These are phyloP conservation scores for Metschnikowia hibisci DNA, from an alignment of 805 yeast genomes.

Conservation along the genomic window DNA sequence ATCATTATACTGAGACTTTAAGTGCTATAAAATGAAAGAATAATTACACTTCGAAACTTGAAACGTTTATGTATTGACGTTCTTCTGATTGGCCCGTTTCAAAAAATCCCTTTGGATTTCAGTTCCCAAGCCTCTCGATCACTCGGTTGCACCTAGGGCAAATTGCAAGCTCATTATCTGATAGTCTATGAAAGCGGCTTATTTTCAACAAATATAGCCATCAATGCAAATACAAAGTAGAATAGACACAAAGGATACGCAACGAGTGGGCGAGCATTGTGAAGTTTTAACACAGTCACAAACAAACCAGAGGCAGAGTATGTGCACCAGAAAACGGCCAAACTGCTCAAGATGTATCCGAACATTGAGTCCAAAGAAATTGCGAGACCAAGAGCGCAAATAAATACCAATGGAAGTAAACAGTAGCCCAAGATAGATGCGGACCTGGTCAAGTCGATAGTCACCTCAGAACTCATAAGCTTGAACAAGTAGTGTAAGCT, in stretches of 20 bases:
- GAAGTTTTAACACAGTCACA: conserved; percentile 75
- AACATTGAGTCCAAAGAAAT: conserved; percentile 63
- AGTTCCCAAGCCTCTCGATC: too few species aligned
- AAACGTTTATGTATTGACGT: too few species aligned
- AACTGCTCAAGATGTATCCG: conserved; percentile 66
- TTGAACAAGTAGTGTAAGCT: conserved; percentile 82
- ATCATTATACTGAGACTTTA: too few species aligned
- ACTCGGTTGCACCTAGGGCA: too few species aligned
- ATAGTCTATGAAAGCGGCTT: conserved; percentile 7
- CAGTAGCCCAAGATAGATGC: conserved; percentile 95
- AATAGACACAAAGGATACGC: conserved; percentile 93
- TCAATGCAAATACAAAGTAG: conserved; percentile 89
- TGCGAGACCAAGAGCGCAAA: conserved; percentile 68
- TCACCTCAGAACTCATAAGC: conserved; percentile 69
- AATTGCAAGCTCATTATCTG: neutral
- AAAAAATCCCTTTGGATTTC: too few species aligned
- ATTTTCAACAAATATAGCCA: conserved; percentile 79
- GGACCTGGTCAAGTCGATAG: conserved; percentile 61
- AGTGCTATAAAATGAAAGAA: too few species aligned
- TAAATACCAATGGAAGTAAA: conserved; percentile 77
- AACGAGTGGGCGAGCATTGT: conserved; percentile 81
- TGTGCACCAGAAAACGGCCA: conserved; percentile 86
- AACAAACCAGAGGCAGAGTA: conserved; percentile 91
- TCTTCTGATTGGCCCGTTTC: too few species aligned
- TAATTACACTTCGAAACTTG: too few species aligned